A percentile compares a stretch with the other conserved stretches of the same genome.
Evolutionary conservation across 2,329 filamentous ascomycete species (phyloP).

Genomic region (Aotearoamyces nothofagi): DNA sequence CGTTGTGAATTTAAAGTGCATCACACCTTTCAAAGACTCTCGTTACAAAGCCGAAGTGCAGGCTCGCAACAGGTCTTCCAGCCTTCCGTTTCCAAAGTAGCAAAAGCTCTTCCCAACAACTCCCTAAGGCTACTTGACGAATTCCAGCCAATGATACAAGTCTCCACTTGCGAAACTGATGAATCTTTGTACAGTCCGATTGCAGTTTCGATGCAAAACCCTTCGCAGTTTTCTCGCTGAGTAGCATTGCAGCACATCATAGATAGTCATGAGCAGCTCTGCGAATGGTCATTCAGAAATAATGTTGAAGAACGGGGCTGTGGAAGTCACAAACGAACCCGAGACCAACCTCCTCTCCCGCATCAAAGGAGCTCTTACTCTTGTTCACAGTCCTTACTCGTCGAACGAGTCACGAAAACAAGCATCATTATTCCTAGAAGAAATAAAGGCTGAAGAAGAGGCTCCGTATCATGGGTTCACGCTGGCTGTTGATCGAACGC

Average conservation of each 20-base stretch:
- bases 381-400: slow-evolving; percentile 73
- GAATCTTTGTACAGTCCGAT: background rate
- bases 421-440: slow-evolving; percentile 74
- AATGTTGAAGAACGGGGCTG: background rate
- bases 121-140: no score
- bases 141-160: no score
- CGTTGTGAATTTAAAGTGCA: no score
- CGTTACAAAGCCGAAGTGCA: no score
- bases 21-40: no score
- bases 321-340: background rate
- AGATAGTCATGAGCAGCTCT: slow-evolving; percentile 6
- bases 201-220: background rate
- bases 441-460: slow-evolving; percentile 43
- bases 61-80: no score
- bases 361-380: slow-evolving; percentile 73
- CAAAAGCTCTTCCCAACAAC: no score
- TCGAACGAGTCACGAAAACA: slow-evolving; percentile 68
- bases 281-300: slow-evolving; percentile 8
- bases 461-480: slow-evolving; percentile 76
- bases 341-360: slow-evolving; percentile 32
- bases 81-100: no score
- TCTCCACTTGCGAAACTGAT: no score
- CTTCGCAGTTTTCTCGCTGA: background rate
- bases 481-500: slow-evolving; percentile 60
- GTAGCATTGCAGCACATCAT: background rate